Base-by-base conservation (phyloP, 83 land plant species). In the Larix sibirica region DNA sequence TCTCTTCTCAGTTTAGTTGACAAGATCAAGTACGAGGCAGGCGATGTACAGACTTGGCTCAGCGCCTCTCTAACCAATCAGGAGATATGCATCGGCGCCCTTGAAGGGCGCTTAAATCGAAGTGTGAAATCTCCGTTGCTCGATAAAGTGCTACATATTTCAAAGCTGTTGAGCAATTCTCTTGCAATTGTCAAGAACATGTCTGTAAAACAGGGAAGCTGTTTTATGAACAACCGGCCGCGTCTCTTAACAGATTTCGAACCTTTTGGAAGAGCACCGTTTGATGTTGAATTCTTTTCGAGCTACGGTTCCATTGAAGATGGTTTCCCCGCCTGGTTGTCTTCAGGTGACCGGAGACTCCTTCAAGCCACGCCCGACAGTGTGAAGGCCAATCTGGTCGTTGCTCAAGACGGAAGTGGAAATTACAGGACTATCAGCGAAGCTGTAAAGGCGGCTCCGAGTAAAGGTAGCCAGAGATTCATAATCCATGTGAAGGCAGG, bases 381-480 rank as follows among this genome's bases (percentile, higher is more conserved):
- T 14, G 42, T 84, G 7, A 73, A 23, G 31, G 88, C 89, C 0
- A 71, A 91, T 64, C 86, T 79, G 12, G 83, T 85, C 16, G 95
- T 93, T 0, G 93, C 95, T 4, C 33, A 87, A 67, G 91, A 91
- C 78, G 93, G 93, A 18, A 77, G 74, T 23, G 95, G 91, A 17
- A 67, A 91, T 16, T 87, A 70, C 86, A 81, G 42, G 36, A 89
- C 93, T 31, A 84, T 93, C 31, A 74, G 66, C 13, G 90, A 83
- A 6, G 93, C 91, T 2, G 69, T 91, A 42, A 69, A 64, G 14
- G 8, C 50, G 16, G 87, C 84, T 26, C 91, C 93, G 1, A 63
- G 42, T 58, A 84, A 79, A 3, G 69, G 82, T 50, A 64, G 47
- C 2, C 33, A 12, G 7, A n/a, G 79, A 28, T 93, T 62, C 81